These are phyloP conservation scores for Leishmania braziliensis DNA, from an alignment of 208 protist genomes.

Conservation along the genomic window DNA sequence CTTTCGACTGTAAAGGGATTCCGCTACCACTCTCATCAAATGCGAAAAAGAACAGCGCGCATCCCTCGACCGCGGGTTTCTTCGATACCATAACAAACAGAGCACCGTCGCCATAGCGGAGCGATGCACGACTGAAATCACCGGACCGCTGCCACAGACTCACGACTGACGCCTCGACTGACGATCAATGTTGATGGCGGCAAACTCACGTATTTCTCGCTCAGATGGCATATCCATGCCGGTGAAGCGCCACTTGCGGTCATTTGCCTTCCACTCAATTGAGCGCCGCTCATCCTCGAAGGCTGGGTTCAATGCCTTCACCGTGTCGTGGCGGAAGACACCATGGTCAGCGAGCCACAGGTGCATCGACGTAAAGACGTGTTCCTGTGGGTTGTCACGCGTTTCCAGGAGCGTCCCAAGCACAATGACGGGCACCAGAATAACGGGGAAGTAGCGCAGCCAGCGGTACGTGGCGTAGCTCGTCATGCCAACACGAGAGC, in stretches of 20 bases:
- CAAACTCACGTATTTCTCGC: slow-evolving; percentile 80
- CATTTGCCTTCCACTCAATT: slow-evolving; percentile 87
- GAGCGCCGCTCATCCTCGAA: slow-evolving; percentile 84
- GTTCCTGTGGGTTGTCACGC: slow-evolving; percentile 83
- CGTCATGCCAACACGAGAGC: slow-evolving; percentile 84
- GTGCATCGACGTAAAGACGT: slow-evolving; percentile 86
- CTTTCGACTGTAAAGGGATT: background rate
- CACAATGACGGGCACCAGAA: slow-evolving; percentile 70
- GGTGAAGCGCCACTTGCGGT: slow-evolving; percentile 87
- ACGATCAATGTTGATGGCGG: slow-evolving; percentile 85
- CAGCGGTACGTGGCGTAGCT: slow-evolving; percentile 85
- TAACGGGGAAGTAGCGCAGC: slow-evolving; percentile 78
- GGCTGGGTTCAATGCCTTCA: slow-evolving; percentile 86
- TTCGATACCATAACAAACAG: slow-evolving; percentile 1
- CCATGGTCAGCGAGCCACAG: slow-evolving; percentile 89
- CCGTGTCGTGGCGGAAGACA: slow-evolving; percentile 86
- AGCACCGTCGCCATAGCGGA: background rate
- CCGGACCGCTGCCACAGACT: background rate
- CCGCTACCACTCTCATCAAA: background rate
- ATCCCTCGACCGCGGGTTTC: background rate
- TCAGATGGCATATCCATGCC: slow-evolving; percentile 81
- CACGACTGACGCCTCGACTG: slow-evolving; percentile 17
- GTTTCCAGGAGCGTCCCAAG: slow-evolving; percentile 73
- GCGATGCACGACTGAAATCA: background rate
- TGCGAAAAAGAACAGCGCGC: background rate